Percentiles rank a stretch among this genome's conserved stretches.
Conservation (phyloP, 148 eudicot genomes). For the Rhododendron simsii region DNA sequence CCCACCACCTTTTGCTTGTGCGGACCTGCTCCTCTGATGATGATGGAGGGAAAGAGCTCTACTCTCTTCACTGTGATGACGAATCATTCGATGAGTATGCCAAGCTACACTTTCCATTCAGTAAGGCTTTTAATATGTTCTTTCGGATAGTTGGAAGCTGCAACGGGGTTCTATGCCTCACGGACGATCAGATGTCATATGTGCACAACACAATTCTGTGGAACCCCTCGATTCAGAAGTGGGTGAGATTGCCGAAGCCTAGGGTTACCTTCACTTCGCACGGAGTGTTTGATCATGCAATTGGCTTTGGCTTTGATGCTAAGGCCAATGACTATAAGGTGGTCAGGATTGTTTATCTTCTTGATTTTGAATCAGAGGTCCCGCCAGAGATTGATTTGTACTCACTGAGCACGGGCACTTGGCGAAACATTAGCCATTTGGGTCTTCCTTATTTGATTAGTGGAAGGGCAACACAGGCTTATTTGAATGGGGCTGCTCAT, state of each 20-base stretch:
- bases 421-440: slow-evolving; percentile 15
- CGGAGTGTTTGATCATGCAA: not conserved
- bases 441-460: not conserved
- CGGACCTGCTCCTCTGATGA: not conserved
- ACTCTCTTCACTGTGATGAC: not conserved
- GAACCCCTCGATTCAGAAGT: slow-evolving; percentile 26
- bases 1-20: not conserved
- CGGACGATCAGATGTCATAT: not conserved
- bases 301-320: slow-evolving; percentile 32
- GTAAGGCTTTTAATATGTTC: not conserved
- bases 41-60: slow-evolving; percentile 3
- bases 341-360: not conserved
- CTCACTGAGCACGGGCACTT: slow-evolving; percentile 9
- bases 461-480: slow-evolving; percentile 3
- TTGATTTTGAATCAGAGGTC: not conserved
- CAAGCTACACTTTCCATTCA: slow-evolving; percentile 12
- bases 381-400: slow-evolving; percentile 13
- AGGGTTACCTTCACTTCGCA: not conserved
- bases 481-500: slow-evolving; percentile 23
- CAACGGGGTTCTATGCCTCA: slow-evolving; percentile 23
- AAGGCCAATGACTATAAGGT: not conserved
- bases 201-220: slow-evolving; percentile 9
- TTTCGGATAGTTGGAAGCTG: slow-evolving; percentile 27
- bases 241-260: slow-evolving; percentile 5
- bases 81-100: not conserved